A percentile compares a stretch with the other conserved stretches of the same genome.
These are phyloP conservation scores for Septoria linicola DNA, from an alignment of 2,329 filamentous ascomycete species.

Conservation along the genomic window DNA sequence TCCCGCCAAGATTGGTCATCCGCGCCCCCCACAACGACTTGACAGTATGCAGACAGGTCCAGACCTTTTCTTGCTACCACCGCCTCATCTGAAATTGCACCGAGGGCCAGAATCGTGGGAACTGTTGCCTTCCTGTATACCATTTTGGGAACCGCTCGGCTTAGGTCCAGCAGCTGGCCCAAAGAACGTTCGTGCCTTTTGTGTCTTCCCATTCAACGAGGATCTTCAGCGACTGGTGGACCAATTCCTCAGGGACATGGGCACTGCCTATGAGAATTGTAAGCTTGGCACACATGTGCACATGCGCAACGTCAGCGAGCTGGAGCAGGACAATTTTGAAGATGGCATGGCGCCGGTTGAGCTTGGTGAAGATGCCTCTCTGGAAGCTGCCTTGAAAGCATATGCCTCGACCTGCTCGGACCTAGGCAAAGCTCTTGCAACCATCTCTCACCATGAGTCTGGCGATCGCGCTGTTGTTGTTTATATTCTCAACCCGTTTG, in stretches of 20 bases:
- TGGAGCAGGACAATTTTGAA: conserved; percentile 28
- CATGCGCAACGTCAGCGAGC: conserved; percentile 42
- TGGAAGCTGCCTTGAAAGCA: conserved; percentile 26
- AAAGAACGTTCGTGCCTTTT: conserved; percentile 70
- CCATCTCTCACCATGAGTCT: conserved; percentile 23
- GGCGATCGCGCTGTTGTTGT: conserved; percentile 62
- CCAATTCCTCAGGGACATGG: conserved; percentile 66
- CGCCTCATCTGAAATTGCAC: conserved; percentile 70
- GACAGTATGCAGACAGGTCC: conserved; percentile 34
- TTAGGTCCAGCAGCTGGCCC: conserved; percentile 67
- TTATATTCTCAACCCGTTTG: conserved; percentile 70
- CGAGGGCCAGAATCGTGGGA: conserved; percentile 69
- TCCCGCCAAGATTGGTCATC: conserved; percentile 30
- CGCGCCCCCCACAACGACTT: conserved; percentile 32
- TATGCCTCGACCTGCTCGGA: conserved; percentile 29
- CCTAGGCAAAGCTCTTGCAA: conserved; percentile 33
- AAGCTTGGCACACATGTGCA: conserved; percentile 64
- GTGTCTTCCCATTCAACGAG: conserved; percentile 66
- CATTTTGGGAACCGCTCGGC: conserved; percentile 80
- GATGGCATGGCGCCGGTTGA: conserved; percentile 43
- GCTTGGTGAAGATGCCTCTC: conserved; percentile 21
- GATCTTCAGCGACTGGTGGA: conserved; percentile 61
- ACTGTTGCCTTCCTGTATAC: conserved; percentile 69
- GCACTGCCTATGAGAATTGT: conserved; percentile 69
- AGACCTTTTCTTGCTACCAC: conserved; percentile 60